Base-by-base conservation (phyloP, 176 grass and related monocot species). In the Hyparrhenia diplandra region DNA sequence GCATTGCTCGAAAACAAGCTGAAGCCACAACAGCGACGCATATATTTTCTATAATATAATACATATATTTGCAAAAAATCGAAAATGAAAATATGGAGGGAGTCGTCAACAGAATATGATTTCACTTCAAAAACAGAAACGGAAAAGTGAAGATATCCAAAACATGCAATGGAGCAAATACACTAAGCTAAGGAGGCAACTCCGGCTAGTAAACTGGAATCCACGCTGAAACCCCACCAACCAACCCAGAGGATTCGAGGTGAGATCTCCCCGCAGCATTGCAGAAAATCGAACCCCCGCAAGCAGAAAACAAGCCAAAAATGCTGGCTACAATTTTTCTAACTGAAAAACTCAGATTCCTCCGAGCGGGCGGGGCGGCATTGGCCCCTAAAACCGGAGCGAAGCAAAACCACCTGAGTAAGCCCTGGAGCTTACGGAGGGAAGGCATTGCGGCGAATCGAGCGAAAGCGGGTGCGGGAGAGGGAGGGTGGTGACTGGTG, bases 361-460 rank as follows among this genome's bases (percentile, higher is more conserved):
- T 79, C 29, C 47, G 30, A 39, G n/a, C n/a, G n/a, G n/a, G n/a
- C 25, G 27, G 60, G 0, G 59, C 69, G 76, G 25, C 82, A 85
- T 85, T 85, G n/a, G 70, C 57, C 5, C 21, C 21, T 8, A 58
- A 23, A 47, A 34, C 40, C 10, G 41, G 25, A 69, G 24, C 11
- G 58, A 42, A 37, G 69, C 16, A 5, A 27, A 34, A 80, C 62
- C 46, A 32, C 6, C n/a, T 17, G n/a, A 73, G 67, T 73, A 70
- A n/a, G n/a, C n/a, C 18, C 28, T n/a, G 21, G 5, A 68, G 14
- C 18, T 75, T 49, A 39, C 24, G 64, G 17, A n/a, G 18, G 49
- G 18, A 3, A 52, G 46, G 87, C 83, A 85, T 89, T 82, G 83
- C 73, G 18, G 25, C 39, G 47, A 84, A 84, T 30, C 81, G 47